A percentile compares a stretch with the other conserved stretches of the same genome.
Conservation (phyloP, 208 protist genomes). For the Leishmania mexicana region DNA sequence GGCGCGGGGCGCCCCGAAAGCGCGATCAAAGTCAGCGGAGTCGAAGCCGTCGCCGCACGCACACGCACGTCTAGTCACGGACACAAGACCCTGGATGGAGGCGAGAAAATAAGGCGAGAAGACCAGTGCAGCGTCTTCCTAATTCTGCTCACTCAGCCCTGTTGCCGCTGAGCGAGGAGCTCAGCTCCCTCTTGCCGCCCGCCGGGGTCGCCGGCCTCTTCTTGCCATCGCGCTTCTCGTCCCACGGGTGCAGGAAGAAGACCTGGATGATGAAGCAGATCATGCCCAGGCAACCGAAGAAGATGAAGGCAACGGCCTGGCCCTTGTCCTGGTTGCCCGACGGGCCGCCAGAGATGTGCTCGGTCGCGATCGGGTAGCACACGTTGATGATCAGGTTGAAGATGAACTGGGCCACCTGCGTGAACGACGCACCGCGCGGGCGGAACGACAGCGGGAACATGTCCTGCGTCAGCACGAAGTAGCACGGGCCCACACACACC, state of each 20-base stretch:
- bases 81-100: neutral
- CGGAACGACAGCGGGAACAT: constrained; percentile 85
- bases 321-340: constrained; percentile 89
- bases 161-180: neutral
- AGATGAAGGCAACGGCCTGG: constrained; percentile 86
- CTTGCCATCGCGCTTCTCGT: constrained; percentile 31
- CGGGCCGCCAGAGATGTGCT: constrained; percentile 78
- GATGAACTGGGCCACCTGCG: constrained; percentile 72
- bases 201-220: neutral
- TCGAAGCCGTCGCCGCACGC: neutral
- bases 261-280: constrained; percentile 74
- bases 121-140: neutral
- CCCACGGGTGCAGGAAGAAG: constrained; percentile 80
- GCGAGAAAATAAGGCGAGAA: neutral
- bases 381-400: constrained; percentile 92
- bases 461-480: constrained; percentile 83
- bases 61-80: neutral
- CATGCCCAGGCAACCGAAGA: constrained; percentile 73
- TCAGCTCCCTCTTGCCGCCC: constrained; percentile 8
- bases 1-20: neutral
- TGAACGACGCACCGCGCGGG: constrained; percentile 67
- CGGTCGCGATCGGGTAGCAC: constrained; percentile 79
- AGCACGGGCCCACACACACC: constrained; percentile 77
- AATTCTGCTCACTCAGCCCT: neutral
- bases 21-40: neutral